Conservation (phyloP, 495 filamentous ascomycete species). For the Aspergillus taichungensis region DNA sequence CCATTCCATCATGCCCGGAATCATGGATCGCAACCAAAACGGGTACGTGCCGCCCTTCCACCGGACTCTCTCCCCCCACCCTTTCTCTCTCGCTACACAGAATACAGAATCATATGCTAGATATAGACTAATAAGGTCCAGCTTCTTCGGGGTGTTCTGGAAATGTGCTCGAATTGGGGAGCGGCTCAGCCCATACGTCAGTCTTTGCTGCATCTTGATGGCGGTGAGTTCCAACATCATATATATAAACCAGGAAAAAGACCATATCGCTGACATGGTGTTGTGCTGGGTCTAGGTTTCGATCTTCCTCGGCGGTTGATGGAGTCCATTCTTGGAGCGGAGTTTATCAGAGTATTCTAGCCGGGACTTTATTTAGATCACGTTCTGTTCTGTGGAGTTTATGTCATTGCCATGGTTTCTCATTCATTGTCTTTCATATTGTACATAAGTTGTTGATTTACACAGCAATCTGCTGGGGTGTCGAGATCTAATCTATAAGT, state of each 20-base stretch:
- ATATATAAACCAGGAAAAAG: not conserved
- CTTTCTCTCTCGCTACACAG: not conserved
- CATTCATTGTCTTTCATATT: constrained; percentile 21
- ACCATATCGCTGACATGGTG: constrained; percentile 3
- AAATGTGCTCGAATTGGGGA: constrained; percentile 93
- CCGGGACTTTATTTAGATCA: no score
- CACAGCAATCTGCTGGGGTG: not conserved
- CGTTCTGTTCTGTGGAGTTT: no score
- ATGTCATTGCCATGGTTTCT: constrained; percentile 1
- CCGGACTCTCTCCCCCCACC: not conserved
- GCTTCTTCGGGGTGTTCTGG: constrained; percentile 88
- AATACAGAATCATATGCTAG: no score
- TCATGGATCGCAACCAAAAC: constrained; percentile 89
- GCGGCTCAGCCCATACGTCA: constrained; percentile 90
- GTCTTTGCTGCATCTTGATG: constrained; percentile 89
- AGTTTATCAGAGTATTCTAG: not conserved
- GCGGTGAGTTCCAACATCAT: constrained; percentile 53
- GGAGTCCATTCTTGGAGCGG: not conserved
- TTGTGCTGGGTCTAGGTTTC: constrained; percentile 21
- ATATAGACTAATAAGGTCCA: constrained; percentile 21
- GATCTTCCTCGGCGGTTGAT: constrained; percentile 36
- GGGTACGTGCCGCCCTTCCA: constrained; percentile 45
- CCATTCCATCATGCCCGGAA: constrained; percentile 80
- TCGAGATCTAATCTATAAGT: no score
- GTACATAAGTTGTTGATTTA: constrained; percentile 10